A percentile compares a stretch with the other conserved stretches of the same genome.
phyloP scores from a whole-genome alignment of 2,329 filamentous ascomycete species.

The Pseudonectria foliicola region DNA sequence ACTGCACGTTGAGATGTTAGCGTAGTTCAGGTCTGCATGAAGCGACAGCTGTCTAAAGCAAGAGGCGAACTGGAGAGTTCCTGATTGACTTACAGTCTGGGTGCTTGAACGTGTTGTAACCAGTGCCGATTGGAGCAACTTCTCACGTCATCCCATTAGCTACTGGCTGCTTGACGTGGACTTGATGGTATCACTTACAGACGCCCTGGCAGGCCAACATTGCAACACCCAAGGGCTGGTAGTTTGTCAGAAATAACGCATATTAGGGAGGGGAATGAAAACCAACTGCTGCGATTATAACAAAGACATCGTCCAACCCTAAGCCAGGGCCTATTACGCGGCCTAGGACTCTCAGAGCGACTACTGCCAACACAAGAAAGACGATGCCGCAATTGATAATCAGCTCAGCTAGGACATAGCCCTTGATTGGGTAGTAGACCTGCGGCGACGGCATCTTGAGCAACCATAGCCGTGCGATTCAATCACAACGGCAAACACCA shows the following conservation, averaged over 20 bases:
- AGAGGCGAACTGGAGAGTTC: too few species aligned
- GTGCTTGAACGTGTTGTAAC: constrained; percentile 11
- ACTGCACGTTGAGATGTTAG: constrained; percentile 8
- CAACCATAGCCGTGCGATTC: not conserved
- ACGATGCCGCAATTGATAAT: constrained; percentile 25
- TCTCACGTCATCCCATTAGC: not conserved
- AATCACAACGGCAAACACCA: not conserved
- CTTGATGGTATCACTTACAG: constrained; percentile 7
- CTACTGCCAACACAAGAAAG: constrained; percentile 20
- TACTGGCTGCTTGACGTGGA: too few species aligned
- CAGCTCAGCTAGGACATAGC: constrained; percentile 22
- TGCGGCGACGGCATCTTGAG: constrained; percentile 10
- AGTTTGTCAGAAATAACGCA: constrained; percentile 4
- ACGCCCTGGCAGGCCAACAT: constrained; percentile 23
- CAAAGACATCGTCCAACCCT: constrained; percentile 26
- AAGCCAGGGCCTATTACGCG: constrained; percentile 25
- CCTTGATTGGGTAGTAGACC: constrained; percentile 11
- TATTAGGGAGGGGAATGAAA: too few species aligned
- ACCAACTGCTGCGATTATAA: constrained; percentile 21
- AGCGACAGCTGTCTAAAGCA: too few species aligned
- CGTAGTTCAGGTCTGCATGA: too few species aligned
- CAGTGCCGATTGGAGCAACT: constrained; percentile 21
- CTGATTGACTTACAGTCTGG: constrained; percentile 11
- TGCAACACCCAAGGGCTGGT: constrained; percentile 17
- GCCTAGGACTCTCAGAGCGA: constrained; percentile 20